Percentiles rank a stretch among this genome's conserved stretches.
Evolutionary conservation across 768 basidiomycete species (phyloP).

Genomic region (Serpula lacrymans): DNA sequence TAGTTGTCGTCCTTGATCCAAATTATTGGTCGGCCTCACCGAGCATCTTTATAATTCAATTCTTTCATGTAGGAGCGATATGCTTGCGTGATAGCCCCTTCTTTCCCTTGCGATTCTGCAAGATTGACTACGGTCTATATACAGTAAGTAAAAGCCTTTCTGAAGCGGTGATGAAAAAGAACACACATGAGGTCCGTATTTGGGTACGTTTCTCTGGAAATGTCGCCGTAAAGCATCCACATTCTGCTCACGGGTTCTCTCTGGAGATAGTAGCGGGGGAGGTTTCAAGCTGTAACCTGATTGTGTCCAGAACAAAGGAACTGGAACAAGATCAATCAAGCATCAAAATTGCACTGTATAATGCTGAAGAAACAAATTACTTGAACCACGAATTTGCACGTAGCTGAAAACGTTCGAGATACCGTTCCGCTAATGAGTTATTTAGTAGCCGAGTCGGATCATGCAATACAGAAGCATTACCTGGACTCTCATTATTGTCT

Average conservation of each 20-base stretch:
- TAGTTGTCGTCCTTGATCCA: not conserved
- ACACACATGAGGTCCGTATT: constrained; percentile 79
- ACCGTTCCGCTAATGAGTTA: constrained; percentile 57
- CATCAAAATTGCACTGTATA: not conserved
- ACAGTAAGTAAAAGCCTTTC: constrained; percentile 6
- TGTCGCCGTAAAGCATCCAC: constrained; percentile 69
- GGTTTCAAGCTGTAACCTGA: constrained; percentile 85
- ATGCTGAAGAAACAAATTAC: constrained; percentile 33
- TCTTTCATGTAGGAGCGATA: constrained; percentile 70
- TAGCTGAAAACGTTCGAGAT: constrained; percentile 80
- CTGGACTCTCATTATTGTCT: constrained; percentile 81
- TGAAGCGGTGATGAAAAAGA: constrained; percentile 6
- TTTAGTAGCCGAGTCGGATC: not conserved
- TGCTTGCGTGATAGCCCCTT: constrained; percentile 72
- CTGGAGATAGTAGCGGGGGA: constrained; percentile 70
- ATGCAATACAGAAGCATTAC: constrained; percentile 34
- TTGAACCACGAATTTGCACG: constrained; percentile 89
- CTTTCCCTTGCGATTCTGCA: constrained; percentile 88
- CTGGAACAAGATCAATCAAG: constrained; percentile 36
- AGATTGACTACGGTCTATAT: constrained; percentile 79
- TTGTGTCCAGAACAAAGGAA: constrained; percentile 93
- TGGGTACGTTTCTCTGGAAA: constrained; percentile 57
- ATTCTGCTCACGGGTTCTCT: constrained; percentile 72
- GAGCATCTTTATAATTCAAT: constrained; percentile 50
- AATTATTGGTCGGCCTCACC: constrained; percentile 37